phyloP scores from a whole-genome alignment of 169 alveolate species.

The Cryptosporidium meleagridis region DNA sequence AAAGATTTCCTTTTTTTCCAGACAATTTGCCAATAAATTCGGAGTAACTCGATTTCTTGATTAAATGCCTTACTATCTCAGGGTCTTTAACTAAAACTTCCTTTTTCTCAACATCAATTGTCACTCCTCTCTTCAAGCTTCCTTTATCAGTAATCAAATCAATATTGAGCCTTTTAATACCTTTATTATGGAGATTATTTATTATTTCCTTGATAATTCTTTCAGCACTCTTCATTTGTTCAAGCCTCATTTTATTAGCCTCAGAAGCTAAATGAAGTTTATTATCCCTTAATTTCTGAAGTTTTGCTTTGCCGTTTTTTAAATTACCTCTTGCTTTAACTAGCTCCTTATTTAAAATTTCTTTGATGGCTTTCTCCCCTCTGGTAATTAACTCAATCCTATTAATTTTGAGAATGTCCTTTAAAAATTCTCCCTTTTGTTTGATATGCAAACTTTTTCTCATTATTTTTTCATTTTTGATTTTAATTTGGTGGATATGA shows the following conservation, averaged over 20 bases:
- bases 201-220: slow-evolving; percentile 2
- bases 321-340: not conserved
- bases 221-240: not conserved
- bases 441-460: not conserved
- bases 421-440: slow-evolving; percentile 2
- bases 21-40: not conserved
- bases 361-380: not conserved
- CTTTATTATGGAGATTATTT: not conserved
- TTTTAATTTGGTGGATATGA: not conserved
- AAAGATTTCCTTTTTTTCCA: not conserved
- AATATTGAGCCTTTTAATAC: not conserved
- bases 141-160: not conserved
- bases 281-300: not conserved
- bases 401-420: not conserved
- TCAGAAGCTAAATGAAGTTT: not conserved
- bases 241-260: not conserved
- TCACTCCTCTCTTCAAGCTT: not conserved
- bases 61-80: not conserved
- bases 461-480: not conserved
- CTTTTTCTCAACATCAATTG: not conserved
- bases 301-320: not conserved
- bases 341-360: not conserved
- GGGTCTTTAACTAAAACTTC: not conserved
- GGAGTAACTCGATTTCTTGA: not conserved
- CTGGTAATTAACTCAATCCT: not conserved